Conservation (phyloP, 2,329 filamentous ascomycete genomes). For the Xylaria sp. region DNA sequence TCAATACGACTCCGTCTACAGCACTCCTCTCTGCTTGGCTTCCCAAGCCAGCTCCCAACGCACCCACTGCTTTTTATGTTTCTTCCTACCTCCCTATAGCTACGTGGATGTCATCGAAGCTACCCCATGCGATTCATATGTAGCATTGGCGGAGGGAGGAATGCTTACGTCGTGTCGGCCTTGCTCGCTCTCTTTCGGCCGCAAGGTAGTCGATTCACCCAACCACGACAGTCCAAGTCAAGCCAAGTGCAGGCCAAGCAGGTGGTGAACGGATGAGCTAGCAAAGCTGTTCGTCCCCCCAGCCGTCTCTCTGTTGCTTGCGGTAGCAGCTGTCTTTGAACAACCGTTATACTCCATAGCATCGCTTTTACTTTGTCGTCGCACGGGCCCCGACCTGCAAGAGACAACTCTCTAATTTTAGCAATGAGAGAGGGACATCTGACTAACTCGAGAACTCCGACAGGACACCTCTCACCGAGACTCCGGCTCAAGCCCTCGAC, state of each 20-base stretch:
- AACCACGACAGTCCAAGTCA: slow-evolving; percentile 1
- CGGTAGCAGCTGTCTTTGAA: not conserved
- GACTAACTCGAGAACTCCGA: not conserved
- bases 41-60: not conserved
- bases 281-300: not conserved
- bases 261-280: slow-evolving; percentile 5
- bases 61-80: not conserved
- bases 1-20: not conserved
- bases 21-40: not conserved
- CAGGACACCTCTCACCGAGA: not conserved
- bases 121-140: not conserved
- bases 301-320: not conserved
- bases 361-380: slow-evolving; percentile 2
- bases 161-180: not conserved
- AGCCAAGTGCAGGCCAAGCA: slow-evolving; percentile 2
- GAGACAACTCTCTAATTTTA: not conserved
- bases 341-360: too few species aligned
- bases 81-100: not conserved
- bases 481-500: not conserved
- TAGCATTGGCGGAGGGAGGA: not conserved
- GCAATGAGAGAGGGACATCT: not conserved
- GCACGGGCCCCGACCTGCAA: not conserved
- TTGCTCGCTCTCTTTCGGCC: not conserved
- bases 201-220: slow-evolving; percentile 1
- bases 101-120: not conserved